Conservation (phyloP, 768 basidiomycete species). For the Tulasnella sp. region DNA sequence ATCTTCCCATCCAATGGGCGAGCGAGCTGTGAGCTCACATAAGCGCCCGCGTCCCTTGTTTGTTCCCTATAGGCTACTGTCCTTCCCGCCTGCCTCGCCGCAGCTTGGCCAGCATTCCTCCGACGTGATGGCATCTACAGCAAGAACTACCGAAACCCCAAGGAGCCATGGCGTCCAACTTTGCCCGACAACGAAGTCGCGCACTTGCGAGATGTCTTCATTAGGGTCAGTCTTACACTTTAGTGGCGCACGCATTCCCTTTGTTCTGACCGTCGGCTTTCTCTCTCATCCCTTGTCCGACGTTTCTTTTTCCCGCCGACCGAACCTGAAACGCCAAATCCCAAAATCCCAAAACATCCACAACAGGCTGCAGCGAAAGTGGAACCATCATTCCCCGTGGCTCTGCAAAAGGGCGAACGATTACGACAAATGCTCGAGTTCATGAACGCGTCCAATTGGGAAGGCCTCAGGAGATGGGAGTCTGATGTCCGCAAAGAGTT, state of each 20-base stretch:
- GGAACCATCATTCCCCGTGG: slow-evolving; percentile 21
- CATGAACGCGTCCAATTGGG: slow-evolving; percentile 25
- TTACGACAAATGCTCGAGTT: slow-evolving; percentile 26
- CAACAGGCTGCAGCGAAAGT: slow-evolving; percentile 14
- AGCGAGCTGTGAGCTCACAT: slow-evolving; percentile 6
- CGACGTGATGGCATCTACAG: slow-evolving; percentile 21
- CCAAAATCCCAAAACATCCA: background rate
- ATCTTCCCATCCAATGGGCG: background rate
- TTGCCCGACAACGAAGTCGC: slow-evolving; percentile 16
- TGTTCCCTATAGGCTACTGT: slow-evolving; percentile 21
- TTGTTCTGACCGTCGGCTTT: background rate
- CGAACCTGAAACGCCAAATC: background rate
- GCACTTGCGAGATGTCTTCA: slow-evolving; percentile 15
- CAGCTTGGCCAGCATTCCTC: slow-evolving; percentile 16
- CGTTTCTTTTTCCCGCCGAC: background rate
- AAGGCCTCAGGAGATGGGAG: slow-evolving; percentile 19
- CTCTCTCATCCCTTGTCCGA: background rate
- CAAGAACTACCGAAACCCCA: slow-evolving; percentile 9
- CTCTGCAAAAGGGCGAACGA: slow-evolving; percentile 21
- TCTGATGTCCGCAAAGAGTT: slow-evolving; percentile 16
- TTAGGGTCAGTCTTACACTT: slow-evolving; percentile 11
- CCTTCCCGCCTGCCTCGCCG: slow-evolving; percentile 24
- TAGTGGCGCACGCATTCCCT: background rate
- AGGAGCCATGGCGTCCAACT: background rate
- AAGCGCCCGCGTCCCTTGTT: slow-evolving; percentile 8